Evolutionary conservation across 2,329 filamentous ascomycete genomes (phyloP).

Genomic region (Sclerotinia borealis): DNA sequence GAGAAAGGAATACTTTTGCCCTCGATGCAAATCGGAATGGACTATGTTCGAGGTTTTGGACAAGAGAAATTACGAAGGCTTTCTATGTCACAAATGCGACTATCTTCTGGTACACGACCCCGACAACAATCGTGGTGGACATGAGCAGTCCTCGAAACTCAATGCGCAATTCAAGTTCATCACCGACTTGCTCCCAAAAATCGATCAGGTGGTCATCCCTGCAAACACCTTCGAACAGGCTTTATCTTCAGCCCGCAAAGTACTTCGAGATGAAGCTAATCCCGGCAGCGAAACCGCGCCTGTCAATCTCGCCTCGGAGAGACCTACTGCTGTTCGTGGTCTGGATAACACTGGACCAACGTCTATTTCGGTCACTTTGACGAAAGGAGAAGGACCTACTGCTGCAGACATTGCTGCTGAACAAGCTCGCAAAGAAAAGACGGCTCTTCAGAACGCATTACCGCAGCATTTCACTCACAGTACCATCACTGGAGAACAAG

Average conservation of each 20-base stretch:
- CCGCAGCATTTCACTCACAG: constrained; percentile 68
- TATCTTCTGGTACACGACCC: constrained; percentile 58
- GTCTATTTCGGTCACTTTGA: constrained; percentile 64
- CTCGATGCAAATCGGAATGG: constrained; percentile 76
- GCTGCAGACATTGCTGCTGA: constrained; percentile 63
- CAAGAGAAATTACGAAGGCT: constrained; percentile 58
- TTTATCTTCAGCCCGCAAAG: constrained; percentile 54
- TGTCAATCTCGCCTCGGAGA: constrained; percentile 46
- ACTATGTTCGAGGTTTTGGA: constrained; percentile 87
- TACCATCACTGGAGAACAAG: constrained; percentile 61
- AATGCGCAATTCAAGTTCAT: constrained; percentile 78
- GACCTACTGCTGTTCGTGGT: constrained; percentile 64
- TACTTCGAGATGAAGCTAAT: constrained; percentile 61
- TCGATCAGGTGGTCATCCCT: constrained; percentile 69
- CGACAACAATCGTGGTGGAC: constrained; percentile 62
- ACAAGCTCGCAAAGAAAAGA: constrained; percentile 56
- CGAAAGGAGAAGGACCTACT: constrained; percentile 57
- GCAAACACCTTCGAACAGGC: constrained; percentile 69
- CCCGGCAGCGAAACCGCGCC: constrained; percentile 56
- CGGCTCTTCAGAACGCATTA: constrained; percentile 62
- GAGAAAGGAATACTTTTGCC: constrained; percentile 87
- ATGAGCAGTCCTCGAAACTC: constrained; percentile 66
- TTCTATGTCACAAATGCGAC: constrained; percentile 76
- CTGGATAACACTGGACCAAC: constrained; percentile 60
- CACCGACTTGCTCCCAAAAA: constrained; percentile 67